phyloP scores from a whole-genome alignment of 306 rosid species.

The Argentina anserina region DNA sequence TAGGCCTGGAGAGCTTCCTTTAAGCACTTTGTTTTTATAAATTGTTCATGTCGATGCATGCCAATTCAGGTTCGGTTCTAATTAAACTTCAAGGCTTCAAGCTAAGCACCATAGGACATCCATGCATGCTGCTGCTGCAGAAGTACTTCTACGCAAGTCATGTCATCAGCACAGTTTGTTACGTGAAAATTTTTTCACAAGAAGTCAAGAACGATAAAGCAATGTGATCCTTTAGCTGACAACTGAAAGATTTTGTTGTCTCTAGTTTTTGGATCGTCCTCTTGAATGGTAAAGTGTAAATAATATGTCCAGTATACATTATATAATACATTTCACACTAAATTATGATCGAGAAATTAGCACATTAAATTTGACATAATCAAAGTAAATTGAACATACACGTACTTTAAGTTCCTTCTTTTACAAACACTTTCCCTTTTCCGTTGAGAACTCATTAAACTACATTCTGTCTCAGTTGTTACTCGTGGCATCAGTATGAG shows the following conservation, averaged over 20 bases:
- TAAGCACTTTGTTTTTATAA: conserved; percentile 29
- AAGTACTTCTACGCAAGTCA: not conserved
- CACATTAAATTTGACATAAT: too few species aligned
- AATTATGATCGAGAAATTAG: too few species aligned
- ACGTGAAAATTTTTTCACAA: not conserved
- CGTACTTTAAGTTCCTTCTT: not conserved
- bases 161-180: not conserved
- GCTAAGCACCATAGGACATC: not conserved
- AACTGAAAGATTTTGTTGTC: not conserved
- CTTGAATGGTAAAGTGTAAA: not conserved
- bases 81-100: not conserved
- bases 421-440: too few species aligned
- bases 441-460: too few species aligned
- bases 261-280: not conserved
- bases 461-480: too few species aligned
- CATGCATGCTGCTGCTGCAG: not conserved
- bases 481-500: too few species aligned
- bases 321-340: not conserved
- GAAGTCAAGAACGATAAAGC: not conserved
- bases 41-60: conserved; percentile 25
- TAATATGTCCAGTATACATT: not conserved
- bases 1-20: conserved; percentile 38
- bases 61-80: not conserved
- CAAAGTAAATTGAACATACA: too few species aligned
- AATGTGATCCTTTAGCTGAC: not conserved